phyloP scores from a whole-genome alignment of 345 rosid genomes.

The Pugionium cornutum region DNA sequence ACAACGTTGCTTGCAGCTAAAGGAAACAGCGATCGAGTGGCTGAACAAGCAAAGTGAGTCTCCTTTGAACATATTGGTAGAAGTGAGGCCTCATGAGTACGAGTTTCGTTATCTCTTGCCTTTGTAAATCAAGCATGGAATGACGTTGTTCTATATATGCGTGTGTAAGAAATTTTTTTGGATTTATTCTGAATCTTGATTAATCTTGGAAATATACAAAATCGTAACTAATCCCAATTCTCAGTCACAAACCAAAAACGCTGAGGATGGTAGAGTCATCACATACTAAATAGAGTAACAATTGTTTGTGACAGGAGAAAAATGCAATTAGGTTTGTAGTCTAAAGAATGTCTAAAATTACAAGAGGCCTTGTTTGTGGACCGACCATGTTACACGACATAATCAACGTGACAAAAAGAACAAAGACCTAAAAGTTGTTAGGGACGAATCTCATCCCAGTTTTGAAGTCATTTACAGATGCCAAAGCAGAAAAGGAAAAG shows the following conservation, averaged over 20 bases:
- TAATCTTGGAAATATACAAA: slow-evolving; percentile 12
- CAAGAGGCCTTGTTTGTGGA: slow-evolving; percentile 17
- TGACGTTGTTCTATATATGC: neutral
- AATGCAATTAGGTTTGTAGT: neutral
- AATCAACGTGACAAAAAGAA: slow-evolving; percentile 6
- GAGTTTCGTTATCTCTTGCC: slow-evolving; percentile 42
- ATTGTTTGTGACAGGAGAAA: neutral
- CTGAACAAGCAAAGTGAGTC: slow-evolving; percentile 32
- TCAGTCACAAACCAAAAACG: neutral
- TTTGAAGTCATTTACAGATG: slow-evolving; percentile 38
- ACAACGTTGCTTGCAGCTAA: slow-evolving; percentile 40
- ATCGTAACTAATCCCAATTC: neutral
- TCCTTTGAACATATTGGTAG: slow-evolving; percentile 27
- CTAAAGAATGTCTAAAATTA: slow-evolving; percentile 25
- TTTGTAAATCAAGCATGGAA: slow-evolving; percentile 18
- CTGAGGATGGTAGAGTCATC: neutral
- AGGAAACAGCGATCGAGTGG: slow-evolving; percentile 35
- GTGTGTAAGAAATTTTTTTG: neutral
- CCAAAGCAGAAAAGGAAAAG: slow-evolving; percentile 17
- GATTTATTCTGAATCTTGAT: slow-evolving; percentile 7
- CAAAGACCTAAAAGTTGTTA: slow-evolving; percentile 17
- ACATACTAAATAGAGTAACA: slow-evolving; percentile 11
- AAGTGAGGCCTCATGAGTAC: slow-evolving; percentile 41
- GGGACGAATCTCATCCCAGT: slow-evolving; percentile 35
- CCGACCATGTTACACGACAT: slow-evolving; percentile 19